These are phyloP conservation scores for Logfia minima DNA, from an alignment of 129 eudicot species.

Conservation along the genomic window DNA sequence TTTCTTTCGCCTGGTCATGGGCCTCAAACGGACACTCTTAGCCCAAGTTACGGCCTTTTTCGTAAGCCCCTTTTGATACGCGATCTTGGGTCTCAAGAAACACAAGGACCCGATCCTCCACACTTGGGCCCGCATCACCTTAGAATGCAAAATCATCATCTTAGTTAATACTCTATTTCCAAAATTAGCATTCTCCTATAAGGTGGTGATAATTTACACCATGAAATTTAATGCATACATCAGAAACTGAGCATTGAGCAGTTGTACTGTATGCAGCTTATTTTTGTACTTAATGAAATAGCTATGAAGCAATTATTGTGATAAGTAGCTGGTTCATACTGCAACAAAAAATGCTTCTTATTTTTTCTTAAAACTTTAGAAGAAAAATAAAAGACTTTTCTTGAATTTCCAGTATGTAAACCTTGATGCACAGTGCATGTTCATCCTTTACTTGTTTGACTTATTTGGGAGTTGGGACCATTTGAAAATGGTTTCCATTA, in stretches of 20 bases:
- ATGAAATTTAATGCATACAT: neutral
- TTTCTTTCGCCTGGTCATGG: no score
- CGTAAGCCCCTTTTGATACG: no score
- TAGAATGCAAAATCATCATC: neutral
- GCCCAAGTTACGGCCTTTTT: no score
- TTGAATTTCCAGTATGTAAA: no score
- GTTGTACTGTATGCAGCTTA: neutral
- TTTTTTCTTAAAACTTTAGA: no score
- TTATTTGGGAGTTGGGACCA: constrained; percentile 12
- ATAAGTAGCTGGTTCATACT: neutral
- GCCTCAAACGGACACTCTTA: no score
- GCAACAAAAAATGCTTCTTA: neutral
- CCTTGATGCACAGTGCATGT: neutral
- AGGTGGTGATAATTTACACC: no score
- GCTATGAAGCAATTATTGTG: neutral
- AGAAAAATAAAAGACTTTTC: neutral
- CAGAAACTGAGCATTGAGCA: neutral
- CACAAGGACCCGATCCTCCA: no score
- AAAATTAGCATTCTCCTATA: neutral
- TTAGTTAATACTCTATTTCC: neutral
- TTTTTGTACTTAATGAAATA: neutral
- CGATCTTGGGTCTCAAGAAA: no score
- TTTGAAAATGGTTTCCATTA: constrained; percentile 9
- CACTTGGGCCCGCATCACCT: no score
- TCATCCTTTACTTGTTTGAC: constrained; percentile 14